phyloP scores from a whole-genome alignment of 805 yeast genomes.

The Millerozyma miso region DNA sequence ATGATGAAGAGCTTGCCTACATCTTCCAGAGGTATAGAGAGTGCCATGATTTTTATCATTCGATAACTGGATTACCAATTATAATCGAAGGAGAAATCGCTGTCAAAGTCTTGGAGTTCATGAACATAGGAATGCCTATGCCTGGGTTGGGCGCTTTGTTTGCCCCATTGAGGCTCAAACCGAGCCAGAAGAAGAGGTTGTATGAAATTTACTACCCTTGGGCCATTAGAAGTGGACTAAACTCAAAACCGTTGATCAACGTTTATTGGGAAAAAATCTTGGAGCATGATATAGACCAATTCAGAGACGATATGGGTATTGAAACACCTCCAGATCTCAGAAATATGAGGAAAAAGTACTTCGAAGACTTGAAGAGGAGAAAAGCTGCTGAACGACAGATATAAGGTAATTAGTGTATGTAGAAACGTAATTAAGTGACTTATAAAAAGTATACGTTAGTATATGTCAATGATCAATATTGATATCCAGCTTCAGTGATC shows the following conservation, averaged over 20 bases:
- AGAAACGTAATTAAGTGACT: too few relatives aligned
- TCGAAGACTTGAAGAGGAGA: slow-evolving; percentile 23
- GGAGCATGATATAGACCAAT: slow-evolving; percentile 65
- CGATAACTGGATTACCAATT: slow-evolving; percentile 84
- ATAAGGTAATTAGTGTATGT: too few relatives aligned
- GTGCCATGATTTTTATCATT: slow-evolving; percentile 95
- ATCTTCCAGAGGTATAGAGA: slow-evolving; percentile 93
- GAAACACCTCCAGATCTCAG: slow-evolving; percentile 75
- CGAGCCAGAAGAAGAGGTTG: slow-evolving; percentile 59
- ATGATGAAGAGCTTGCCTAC: slow-evolving; percentile 85
- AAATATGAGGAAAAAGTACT: slow-evolving; percentile 46
- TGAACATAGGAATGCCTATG: slow-evolving; percentile 92
- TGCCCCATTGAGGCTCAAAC: slow-evolving; percentile 75
- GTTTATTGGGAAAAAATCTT: slow-evolving; percentile 89
- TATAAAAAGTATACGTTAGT: too few relatives aligned
- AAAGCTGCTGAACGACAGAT: too few relatives aligned
- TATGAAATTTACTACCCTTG: slow-evolving; percentile 77
- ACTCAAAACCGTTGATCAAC: slow-evolving; percentile 73
- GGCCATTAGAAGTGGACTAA: slow-evolving; percentile 73
- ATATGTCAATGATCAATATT: too few relatives aligned
- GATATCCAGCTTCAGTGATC: too few relatives aligned
- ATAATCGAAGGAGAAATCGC: slow-evolving; percentile 96
- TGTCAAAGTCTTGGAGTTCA: slow-evolving; percentile 85
- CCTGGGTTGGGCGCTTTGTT: slow-evolving; percentile 89
- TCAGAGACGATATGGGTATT: slow-evolving; percentile 69